A percentile compares a stretch with the other conserved stretches of the same genome.
These are phyloP conservation scores for Lachnum nothofagi DNA, from an alignment of 2,329 filamentous ascomycete genomes.

Conservation along the genomic window DNA sequence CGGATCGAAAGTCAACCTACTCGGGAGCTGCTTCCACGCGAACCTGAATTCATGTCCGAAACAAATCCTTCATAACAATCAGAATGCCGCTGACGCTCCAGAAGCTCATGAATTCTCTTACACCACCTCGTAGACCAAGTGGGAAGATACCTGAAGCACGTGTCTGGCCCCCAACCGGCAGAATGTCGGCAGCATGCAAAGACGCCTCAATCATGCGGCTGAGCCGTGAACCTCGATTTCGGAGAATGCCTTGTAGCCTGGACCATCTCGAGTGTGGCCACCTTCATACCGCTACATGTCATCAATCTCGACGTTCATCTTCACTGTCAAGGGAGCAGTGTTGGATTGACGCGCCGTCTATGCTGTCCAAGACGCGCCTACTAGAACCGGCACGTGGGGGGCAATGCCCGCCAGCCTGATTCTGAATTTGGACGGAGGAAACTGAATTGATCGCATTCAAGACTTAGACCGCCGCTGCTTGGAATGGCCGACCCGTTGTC, in stretches of 20 bases:
- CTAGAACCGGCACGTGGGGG: background rate
- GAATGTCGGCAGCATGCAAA: background rate
- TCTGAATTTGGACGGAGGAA: too few species aligned
- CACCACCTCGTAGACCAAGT: background rate
- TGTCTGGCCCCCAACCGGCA: background rate
- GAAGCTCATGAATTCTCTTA: too few species aligned
- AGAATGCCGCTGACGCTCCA: too few species aligned
- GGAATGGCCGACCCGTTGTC: slow-evolving; percentile 16
- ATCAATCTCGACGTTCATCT: background rate
- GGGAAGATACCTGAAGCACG: background rate
- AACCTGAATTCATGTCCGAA: too few species aligned
- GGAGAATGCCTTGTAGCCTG: background rate
- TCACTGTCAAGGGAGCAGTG: background rate
- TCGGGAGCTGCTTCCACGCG: too few species aligned
- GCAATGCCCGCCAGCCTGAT: background rate
- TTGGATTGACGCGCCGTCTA: background rate
- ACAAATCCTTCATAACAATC: too few species aligned
- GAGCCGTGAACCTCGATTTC: background rate
- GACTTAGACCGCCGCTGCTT: background rate
- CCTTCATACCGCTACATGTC: background rate
- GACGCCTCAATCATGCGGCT: background rate
- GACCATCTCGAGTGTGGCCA: background rate
- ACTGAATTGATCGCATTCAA: background rate
- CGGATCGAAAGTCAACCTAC: too few species aligned
- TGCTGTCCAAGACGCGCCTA: background rate